A percentile compares a stretch with the other conserved stretches of the same genome.
Conservation (phyloP, 306 rosid species). For the Ziziphus jujuba region DNA sequence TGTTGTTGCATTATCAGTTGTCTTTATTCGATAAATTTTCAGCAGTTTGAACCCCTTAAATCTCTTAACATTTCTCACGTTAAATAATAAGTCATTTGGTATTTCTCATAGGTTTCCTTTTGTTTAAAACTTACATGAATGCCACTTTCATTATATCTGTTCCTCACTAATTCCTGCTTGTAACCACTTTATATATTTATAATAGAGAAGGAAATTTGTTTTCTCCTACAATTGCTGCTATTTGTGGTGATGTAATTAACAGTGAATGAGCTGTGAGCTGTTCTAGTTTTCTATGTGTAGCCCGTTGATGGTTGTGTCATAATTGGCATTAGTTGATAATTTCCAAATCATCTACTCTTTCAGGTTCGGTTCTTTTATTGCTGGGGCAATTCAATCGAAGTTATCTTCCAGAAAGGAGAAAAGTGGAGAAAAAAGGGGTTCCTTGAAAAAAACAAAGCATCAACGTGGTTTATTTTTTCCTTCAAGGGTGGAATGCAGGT, state of each 20-base stretch:
- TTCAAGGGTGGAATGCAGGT: slow-evolving; percentile 98
- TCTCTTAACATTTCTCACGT: background rate
- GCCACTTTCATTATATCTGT: background rate
- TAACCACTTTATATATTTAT: background rate
- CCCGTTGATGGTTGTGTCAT: slow-evolving; percentile 1
- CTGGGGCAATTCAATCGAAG: slow-evolving; percentile 71
- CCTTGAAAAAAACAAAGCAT: slow-evolving; percentile 44
- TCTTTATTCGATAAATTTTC: background rate
- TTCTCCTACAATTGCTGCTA: background rate
- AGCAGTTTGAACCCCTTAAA: background rate
- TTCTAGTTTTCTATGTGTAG: background rate
- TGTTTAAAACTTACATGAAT: background rate
- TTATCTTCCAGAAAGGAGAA: slow-evolving; percentile 58
- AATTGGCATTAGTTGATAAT: background rate
- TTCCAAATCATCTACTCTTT: slow-evolving; percentile 23
- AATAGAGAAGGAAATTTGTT: background rate
- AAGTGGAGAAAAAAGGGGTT: slow-evolving; percentile 37
- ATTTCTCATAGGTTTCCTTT: background rate
- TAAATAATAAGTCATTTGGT: background rate
- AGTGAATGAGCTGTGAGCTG: background rate
- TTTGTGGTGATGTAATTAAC: background rate
- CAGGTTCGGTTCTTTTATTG: slow-evolving; percentile 85
- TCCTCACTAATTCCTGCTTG: background rate
- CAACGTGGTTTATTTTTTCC: slow-evolving; percentile 85
- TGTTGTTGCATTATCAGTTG: background rate